phyloP scores from a whole-genome alignment of 139 green algal species.

The Chlorella sp. region DNA sequence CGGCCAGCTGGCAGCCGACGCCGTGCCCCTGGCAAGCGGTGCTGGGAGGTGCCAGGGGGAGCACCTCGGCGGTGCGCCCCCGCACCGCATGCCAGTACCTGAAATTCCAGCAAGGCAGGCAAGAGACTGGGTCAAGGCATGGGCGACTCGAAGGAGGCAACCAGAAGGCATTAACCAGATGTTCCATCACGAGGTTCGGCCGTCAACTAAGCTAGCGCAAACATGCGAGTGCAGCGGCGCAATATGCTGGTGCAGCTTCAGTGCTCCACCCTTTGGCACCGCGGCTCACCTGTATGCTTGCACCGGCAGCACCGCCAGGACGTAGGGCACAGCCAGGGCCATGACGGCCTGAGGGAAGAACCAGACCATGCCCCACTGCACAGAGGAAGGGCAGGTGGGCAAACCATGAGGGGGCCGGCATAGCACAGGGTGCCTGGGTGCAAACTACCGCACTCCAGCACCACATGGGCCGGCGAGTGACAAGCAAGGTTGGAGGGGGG shows the following conservation, averaged over 20 bases:
- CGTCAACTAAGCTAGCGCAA: no score
- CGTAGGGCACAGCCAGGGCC: constrained; percentile 5
- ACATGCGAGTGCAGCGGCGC: background rate
- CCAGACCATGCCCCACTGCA: constrained; percentile 20
- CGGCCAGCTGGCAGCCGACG: background rate
- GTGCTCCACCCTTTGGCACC: background rate
- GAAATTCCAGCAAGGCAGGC: no score
- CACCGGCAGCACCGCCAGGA: constrained; percentile 4
- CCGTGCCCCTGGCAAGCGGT: background rate
- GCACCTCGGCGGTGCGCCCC: background rate
- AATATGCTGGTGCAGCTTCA: background rate
- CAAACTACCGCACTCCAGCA: no score
- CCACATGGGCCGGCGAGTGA: background rate
- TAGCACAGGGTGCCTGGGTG: no score
- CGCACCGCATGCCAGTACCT: constrained; percentile 8
- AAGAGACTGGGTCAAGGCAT: no score
- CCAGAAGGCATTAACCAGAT: background rate
- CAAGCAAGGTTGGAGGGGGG: background rate
- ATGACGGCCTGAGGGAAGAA: constrained; percentile 32
- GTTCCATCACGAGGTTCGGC: no score
- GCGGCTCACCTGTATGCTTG: background rate
- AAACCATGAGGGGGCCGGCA: no score
- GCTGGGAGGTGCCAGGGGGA: background rate
- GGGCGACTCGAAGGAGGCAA: background rate
- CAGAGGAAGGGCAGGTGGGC: no score